Evolutionary conservation across 164 flowering plant genomes (phyloP).

Genomic region (Macadamia integrifolia): DNA sequence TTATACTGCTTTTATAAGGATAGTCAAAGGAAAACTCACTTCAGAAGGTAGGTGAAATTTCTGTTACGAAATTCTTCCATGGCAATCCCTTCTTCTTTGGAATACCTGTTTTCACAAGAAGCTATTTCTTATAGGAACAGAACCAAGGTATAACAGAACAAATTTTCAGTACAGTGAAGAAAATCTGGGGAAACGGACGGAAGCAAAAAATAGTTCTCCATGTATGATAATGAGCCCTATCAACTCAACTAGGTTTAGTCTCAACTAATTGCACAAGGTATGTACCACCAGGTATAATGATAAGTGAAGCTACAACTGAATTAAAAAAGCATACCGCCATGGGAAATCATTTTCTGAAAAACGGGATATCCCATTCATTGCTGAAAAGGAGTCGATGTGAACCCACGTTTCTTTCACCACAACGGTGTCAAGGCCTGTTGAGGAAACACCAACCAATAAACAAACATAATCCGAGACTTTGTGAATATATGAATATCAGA

Average conservation of each 20-base stretch:
- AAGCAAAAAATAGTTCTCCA: too few species aligned
- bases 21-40: constrained; percentile 36
- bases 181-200: too few species aligned
- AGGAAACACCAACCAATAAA: constrained; percentile 3
- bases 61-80: constrained; percentile 39
- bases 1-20: not conserved
- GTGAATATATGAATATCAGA: too few species aligned
- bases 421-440: constrained; percentile 34
- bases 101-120: constrained; percentile 49
- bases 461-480: not conserved
- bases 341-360: constrained; percentile 71
- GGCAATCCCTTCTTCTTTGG: constrained; percentile 83
- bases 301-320: not conserved
- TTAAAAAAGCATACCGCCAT: constrained; percentile 60
- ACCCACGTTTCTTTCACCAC: constrained; percentile 46
- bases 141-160: not conserved
- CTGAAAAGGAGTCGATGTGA: constrained; percentile 89
- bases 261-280: too few species aligned
- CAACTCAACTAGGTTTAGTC: too few species aligned
- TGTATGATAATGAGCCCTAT: not conserved
- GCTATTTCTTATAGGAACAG: not conserved
- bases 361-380: constrained; percentile 96
- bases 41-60: constrained; percentile 83
- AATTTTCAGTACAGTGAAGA: too few species aligned
- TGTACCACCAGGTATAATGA: not conserved